A percentile compares a stretch with the other conserved stretches of the same genome.
Evolutionary conservation across 2,329 filamentous ascomycete genomes (phyloP).

Genomic region (Monosporascus sp.): DNA sequence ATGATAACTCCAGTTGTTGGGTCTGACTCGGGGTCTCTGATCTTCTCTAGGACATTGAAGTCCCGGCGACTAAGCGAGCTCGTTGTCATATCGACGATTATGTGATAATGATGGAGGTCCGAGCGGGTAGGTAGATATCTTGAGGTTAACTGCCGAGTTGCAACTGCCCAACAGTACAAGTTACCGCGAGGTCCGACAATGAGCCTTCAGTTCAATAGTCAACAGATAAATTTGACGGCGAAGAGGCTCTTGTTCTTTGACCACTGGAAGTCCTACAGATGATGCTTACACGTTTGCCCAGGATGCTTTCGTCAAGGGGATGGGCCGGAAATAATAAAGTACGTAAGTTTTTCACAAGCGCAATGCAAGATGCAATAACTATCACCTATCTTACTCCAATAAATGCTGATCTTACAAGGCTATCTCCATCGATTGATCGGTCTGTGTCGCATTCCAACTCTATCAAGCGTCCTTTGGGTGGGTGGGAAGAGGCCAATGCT

Average conservation of each 20-base stretch:
- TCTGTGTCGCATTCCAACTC: background rate
- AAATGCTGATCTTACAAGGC: background rate
- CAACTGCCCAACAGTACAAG: background rate
- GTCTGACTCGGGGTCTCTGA: slow-evolving; percentile 61
- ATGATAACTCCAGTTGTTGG: slow-evolving; percentile 49
- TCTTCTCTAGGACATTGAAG: slow-evolving; percentile 59
- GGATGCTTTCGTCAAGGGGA: background rate
- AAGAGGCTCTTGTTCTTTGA: background rate
- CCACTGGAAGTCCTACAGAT: background rate
- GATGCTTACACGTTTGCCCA: background rate
- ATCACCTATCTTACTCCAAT: background rate
- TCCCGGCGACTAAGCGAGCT: slow-evolving; percentile 52
- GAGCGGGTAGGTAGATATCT: background rate
- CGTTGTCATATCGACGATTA: slow-evolving; percentile 37
- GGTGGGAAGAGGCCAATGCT: background rate
- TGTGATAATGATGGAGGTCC: background rate
- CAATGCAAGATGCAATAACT: background rate
- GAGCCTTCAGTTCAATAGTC: background rate
- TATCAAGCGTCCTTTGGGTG: background rate
- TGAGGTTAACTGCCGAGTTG: background rate
- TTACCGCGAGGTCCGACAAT: background rate
- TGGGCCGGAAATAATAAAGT: background rate
- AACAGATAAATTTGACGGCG: background rate
- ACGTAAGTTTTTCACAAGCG: background rate
- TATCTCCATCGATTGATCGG: background rate